phyloP scores from a whole-genome alignment of 225 moss, liverwort and hornwort genomes.

The Physcomitrellopsis africana region DNA sequence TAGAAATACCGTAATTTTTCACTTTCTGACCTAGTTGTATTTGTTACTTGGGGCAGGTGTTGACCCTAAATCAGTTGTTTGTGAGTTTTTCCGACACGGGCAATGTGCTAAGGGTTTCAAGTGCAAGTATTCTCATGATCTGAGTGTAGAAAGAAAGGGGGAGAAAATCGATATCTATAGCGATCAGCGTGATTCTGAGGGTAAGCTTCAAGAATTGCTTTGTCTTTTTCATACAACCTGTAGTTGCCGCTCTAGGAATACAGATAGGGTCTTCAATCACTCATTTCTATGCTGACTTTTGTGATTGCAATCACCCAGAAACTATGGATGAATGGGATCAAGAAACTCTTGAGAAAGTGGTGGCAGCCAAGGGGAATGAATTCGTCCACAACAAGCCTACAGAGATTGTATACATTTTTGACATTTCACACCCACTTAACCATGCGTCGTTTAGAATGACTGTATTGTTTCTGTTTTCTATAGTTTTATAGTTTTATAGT shows the following conservation, averaged over 20 bases:
- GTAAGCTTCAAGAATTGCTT: conserved; percentile 27
- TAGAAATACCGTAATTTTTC: too few species aligned
- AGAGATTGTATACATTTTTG: conserved; percentile 66
- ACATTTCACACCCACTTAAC: neutral
- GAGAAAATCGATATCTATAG: conserved; percentile 99
- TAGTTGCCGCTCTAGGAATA: neutral
- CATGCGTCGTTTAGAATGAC: neutral
- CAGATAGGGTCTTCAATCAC: neutral
- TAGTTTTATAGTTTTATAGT: too few species aligned
- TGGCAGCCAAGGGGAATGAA: conserved; percentile 79
- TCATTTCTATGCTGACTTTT: conserved; percentile 17
- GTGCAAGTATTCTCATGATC: conserved; percentile 97
- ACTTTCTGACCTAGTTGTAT: neutral
- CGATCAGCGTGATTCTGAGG: conserved; percentile 75
- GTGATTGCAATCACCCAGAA: conserved; percentile 31
- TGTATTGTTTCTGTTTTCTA: neutral
- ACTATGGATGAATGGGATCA: conserved; percentile 99
- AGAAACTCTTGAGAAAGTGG: conserved; percentile 90
- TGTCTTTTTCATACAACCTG: neutral
- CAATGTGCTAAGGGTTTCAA: conserved; percentile 97
- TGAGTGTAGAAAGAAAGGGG: conserved; percentile 96
- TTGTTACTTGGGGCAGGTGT: conserved; percentile 61
- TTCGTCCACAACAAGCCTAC: conserved; percentile 91
- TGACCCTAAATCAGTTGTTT: conserved; percentile 96
- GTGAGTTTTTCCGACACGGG: conserved; percentile 94